Evolutionary conservation across 2,329 filamentous ascomycete species (phyloP).

Genomic region (Colletotrichum kahawae): DNA sequence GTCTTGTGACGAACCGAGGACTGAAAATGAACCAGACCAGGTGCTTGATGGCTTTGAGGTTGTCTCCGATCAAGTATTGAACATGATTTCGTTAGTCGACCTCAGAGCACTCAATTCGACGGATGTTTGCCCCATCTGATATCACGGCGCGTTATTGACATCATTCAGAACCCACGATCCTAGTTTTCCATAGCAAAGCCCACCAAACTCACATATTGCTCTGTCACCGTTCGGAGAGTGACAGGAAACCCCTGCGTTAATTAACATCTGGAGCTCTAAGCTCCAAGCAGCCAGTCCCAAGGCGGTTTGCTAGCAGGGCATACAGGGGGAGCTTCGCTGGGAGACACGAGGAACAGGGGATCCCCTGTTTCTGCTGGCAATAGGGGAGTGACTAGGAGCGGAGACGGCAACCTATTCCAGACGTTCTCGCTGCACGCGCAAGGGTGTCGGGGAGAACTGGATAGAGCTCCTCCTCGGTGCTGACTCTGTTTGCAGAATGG

Average conservation of each 20-base stretch:
- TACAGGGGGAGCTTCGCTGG: not conserved
- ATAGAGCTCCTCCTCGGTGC: not conserved
- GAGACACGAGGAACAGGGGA: not conserved
- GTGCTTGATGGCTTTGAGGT: not conserved
- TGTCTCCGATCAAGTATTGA: not conserved
- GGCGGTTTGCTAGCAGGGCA: not conserved
- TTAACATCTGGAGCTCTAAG: slow-evolving; percentile 1
- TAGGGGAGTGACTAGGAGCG: slow-evolving; percentile 12
- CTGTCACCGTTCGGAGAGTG: slow-evolving; percentile 11
- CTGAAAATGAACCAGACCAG: not conserved
- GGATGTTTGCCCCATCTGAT: not conserved
- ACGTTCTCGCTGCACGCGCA: slow-evolving; percentile 11
- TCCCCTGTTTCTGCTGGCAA: not conserved
- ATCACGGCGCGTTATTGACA: slow-evolving; percentile 7
- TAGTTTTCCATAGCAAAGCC: not conserved
- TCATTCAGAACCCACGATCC: slow-evolving; percentile 9
- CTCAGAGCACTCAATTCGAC: not conserved
- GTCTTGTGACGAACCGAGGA: not conserved
- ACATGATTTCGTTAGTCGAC: not conserved
- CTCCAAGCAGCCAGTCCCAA: slow-evolving; percentile 5
- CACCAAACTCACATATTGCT: slow-evolving; percentile 13
- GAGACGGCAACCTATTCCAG: slow-evolving; percentile 17
- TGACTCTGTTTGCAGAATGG: not conserved
- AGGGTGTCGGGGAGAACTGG: not conserved
- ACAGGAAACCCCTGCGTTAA: not conserved